Evolutionary conservation across 1,284 basidiomycete genomes (phyloP).

Genomic region (Naganishia sp.): DNA sequence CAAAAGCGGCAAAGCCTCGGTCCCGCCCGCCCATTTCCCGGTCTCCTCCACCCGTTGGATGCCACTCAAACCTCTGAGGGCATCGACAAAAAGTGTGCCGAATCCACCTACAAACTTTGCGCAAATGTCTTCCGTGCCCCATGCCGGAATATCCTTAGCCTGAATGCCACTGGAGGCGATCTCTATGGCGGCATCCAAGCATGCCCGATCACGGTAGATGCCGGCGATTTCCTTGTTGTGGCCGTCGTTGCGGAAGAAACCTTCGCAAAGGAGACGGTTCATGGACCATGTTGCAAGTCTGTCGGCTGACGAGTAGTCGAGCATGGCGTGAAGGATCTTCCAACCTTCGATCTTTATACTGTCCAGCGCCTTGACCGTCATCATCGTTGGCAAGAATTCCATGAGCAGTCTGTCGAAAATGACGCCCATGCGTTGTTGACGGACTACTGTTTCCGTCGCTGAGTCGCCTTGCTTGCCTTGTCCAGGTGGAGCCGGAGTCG

Average conservation of each 20-base stretch:
- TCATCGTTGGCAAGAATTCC: constrained; percentile 44
- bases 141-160: constrained; percentile 17
- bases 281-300: constrained; percentile 16
- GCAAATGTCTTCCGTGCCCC: constrained; percentile 13
- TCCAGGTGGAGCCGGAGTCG: constrained; percentile 30
- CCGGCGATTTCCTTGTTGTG: constrained; percentile 18
- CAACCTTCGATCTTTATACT: constrained; percentile 44
- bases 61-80: constrained; percentile 9
- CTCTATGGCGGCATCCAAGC: constrained; percentile 19
- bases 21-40: constrained; percentile 7
- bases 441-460: constrained; percentile 39
- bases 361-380: constrained; percentile 44
- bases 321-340: constrained; percentile 47
- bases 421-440: constrained; percentile 37
- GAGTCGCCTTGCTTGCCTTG: constrained; percentile 44
- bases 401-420: constrained; percentile 45
- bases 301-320: constrained; percentile 14
- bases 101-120: constrained; percentile 14
- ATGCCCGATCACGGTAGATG: constrained; percentile 12
- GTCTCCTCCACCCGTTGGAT: constrained; percentile 1
- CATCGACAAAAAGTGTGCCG: constrained; percentile 8
- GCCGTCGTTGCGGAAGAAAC: constrained; percentile 13
- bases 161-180: constrained; percentile 8
- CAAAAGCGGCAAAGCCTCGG: constrained; percentile 9
- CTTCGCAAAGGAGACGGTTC: constrained; percentile 13